Evolutionary conservation across 2,329 filamentous ascomycete species (phyloP).

Genomic region (Lecanicillium sp.): DNA sequence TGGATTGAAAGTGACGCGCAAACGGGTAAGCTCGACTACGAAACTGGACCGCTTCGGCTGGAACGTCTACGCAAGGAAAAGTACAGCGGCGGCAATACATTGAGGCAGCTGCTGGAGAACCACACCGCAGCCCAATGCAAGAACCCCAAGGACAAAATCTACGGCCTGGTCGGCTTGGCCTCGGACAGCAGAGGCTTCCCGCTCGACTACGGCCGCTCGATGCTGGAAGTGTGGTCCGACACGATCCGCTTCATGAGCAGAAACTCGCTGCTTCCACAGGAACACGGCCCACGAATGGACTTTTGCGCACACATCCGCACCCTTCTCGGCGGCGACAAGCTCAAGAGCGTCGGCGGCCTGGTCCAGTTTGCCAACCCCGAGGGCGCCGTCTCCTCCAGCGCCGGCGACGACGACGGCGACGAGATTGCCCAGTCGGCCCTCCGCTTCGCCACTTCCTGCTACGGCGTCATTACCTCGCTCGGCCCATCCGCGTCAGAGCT

Average conservation of each 20-base stretch:
- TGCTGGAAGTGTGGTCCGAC: constrained; percentile 17
- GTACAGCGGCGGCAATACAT: too few relatives aligned
- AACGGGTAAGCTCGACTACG: constrained; percentile 1
- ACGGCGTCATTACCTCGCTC: not conserved
- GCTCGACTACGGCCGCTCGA: constrained; percentile 16
- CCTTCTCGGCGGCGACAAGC: too few relatives aligned
- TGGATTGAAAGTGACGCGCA: not conserved
- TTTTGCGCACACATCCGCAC: too few relatives aligned
- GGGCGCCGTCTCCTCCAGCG: too few relatives aligned
- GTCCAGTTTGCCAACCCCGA: too few relatives aligned
- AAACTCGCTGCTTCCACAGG: too few relatives aligned
- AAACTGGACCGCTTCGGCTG: constrained; percentile 7
- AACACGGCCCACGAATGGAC: too few relatives aligned
- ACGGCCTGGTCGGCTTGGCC: constrained; percentile 16
- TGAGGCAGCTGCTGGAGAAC: constrained; percentile 8
- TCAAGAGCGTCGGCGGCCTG: too few relatives aligned
- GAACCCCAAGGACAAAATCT: constrained; percentile 18
- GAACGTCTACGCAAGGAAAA: constrained; percentile 8
- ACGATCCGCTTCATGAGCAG: constrained; percentile 13
- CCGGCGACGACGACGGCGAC: not conserved
- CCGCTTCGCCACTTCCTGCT: not conserved
- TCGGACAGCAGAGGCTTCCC: constrained; percentile 11
- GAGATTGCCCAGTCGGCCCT: not conserved
- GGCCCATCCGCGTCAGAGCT: not conserved
- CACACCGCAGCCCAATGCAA: constrained; percentile 9